Evolutionary conservation across 73 alveolate species (phyloP).

Genomic region (Paramecium sonneborni): DNA sequence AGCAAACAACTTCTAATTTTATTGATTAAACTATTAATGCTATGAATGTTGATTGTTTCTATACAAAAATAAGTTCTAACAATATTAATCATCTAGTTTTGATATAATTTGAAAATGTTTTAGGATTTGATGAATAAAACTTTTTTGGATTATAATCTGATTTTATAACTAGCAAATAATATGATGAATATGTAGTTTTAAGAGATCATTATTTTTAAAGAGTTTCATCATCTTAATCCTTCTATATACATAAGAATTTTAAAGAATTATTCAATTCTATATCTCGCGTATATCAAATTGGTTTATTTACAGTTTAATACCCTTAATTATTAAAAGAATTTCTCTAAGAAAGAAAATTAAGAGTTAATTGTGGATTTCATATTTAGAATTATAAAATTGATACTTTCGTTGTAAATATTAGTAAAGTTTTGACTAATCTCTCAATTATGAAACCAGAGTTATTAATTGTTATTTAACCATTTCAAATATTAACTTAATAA

Average conservation of each 20-base stretch:
- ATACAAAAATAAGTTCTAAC: not conserved
- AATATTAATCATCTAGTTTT: not conserved
- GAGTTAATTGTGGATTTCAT: not conserved
- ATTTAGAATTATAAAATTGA: not conserved
- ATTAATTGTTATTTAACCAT: not conserved
- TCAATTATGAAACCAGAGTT: not conserved
- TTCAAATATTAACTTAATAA: not conserved
- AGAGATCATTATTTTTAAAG: slow-evolving; percentile 5
- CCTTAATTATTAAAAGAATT: not conserved
- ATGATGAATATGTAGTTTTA: not conserved
- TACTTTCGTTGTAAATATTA: not conserved
- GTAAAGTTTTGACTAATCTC: not conserved
- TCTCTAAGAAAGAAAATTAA: not conserved
- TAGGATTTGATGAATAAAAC: not conserved
- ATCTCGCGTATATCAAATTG: not conserved
- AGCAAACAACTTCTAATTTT: not conserved
- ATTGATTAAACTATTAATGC: not conserved
- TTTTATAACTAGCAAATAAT: not conserved
- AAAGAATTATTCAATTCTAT: slow-evolving; percentile 16
- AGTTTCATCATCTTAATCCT: not conserved
- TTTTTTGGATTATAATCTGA: not conserved
- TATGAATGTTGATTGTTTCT: not conserved
- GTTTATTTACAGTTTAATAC: not conserved
- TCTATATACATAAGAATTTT: not conserved
- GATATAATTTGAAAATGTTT: not conserved